Evolutionary conservation across 352 stramenopile genomes (phyloP).

Genomic region (Phytophthora capsici): DNA sequence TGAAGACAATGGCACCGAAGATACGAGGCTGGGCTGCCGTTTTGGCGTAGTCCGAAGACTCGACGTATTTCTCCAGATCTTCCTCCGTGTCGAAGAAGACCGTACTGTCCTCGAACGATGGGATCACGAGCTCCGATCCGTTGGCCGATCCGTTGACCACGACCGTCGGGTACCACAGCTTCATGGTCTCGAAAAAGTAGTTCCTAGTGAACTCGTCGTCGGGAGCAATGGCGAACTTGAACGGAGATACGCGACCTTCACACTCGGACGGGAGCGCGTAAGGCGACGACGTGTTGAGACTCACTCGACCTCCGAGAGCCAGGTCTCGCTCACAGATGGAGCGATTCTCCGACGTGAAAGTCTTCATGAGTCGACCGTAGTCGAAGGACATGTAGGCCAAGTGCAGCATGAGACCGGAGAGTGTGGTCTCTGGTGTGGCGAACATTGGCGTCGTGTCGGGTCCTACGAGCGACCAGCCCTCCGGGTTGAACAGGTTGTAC

Average conservation of each 20-base stretch:
- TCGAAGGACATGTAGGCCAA: conserved; percentile 41
- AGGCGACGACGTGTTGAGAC: conserved; percentile 33
- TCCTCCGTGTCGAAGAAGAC: conserved; percentile 47
- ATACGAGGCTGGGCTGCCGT: conserved; percentile 40
- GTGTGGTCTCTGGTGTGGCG: conserved; percentile 61
- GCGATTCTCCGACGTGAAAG: conserved; percentile 39
- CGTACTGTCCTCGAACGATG: conserved; percentile 44
- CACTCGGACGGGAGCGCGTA: conserved; percentile 38
- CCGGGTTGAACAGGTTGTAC: conserved; percentile 53
- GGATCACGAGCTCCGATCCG: conserved; percentile 28
- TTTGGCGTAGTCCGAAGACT: conserved; percentile 36
- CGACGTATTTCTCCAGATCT: conserved; percentile 46
- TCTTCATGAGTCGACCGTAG: conserved; percentile 37
- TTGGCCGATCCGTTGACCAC: conserved; percentile 23
- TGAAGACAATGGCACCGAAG: conserved; percentile 57
- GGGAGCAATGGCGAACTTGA: conserved; percentile 56
- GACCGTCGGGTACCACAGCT: conserved; percentile 50
- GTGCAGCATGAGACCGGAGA: conserved; percentile 66
- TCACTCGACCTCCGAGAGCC: conserved; percentile 19
- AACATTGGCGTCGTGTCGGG: conserved; percentile 41
- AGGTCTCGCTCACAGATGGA: conserved; percentile 33
- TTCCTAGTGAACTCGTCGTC: conserved; percentile 46
- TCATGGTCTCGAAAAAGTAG: conserved; percentile 50
- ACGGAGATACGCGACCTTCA: conserved; percentile 51
- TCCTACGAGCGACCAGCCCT: conserved; percentile 43